Percentiles rank a stretch among this genome's conserved stretches.
Evolutionary conservation across 73 alveolate genomes (phyloP).

Genomic region (Stentor coeruleus): DNA sequence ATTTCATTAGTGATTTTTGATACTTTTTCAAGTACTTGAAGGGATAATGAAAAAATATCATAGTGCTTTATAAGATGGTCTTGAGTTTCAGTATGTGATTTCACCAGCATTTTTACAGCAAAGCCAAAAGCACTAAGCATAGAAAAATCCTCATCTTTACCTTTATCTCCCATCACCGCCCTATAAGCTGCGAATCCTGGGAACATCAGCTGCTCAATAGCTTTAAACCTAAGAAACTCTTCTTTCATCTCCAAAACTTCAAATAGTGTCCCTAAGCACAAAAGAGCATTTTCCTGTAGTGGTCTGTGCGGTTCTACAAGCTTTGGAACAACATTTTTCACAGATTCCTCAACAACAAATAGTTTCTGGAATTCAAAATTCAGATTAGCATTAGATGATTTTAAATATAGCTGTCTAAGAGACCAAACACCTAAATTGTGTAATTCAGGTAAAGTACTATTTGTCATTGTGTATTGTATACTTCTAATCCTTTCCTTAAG

Average conservation of each 20-base stretch:
- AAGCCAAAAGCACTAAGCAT: not conserved
- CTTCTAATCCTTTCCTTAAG: not conserved
- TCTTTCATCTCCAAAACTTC: not conserved
- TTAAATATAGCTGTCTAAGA: constrained; percentile 9
- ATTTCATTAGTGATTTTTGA: not conserved
- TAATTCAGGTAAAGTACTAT: constrained; percentile 3
- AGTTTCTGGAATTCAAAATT: not conserved
- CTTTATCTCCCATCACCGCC: not conserved
- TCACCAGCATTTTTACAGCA: not conserved
- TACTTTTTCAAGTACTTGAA: not conserved
- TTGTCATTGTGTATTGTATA: not conserved
- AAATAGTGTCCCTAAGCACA: constrained; percentile 1
- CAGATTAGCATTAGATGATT: not conserved
- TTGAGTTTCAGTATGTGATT: not conserved
- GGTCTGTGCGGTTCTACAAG: constrained; percentile 8
- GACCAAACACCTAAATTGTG: constrained; percentile 16
- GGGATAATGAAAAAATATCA: not conserved
- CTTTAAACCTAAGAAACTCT: not conserved
- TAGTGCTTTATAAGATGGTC: not conserved
- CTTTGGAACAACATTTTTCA: constrained; percentile 18
- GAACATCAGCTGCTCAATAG: not conserved
- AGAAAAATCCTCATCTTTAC: not conserved
- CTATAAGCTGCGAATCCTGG: not conserved
- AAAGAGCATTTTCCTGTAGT: constrained; percentile 12
- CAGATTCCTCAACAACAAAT: not conserved